Percentiles rank a stretch among this genome's conserved stretches.
phyloP scores from a whole-genome alignment of 164 flowering plant species.

The Umbilicus rupestris region DNA sequence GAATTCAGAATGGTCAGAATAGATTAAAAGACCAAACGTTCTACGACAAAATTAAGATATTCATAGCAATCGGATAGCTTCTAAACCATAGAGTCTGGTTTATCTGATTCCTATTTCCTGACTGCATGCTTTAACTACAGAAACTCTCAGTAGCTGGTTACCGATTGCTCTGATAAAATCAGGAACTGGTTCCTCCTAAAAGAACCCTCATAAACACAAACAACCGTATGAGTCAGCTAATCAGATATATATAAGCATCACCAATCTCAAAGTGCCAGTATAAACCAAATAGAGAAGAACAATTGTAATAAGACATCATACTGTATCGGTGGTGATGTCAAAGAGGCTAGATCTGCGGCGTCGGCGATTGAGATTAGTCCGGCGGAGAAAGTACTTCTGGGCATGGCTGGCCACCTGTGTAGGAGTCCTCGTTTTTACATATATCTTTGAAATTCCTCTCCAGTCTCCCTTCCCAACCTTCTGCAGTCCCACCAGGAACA shows the following conservation, averaged over 20 bases:
- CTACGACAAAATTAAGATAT: background rate
- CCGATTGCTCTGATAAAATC: too few relatives aligned
- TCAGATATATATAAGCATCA: too few relatives aligned
- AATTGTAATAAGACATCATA: conserved; percentile 7
- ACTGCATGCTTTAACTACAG: too few relatives aligned
- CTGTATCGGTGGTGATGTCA: conserved; percentile 72
- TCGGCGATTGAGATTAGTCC: conserved; percentile 46
- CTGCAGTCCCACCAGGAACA: conserved; percentile 54
- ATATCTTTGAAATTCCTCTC: conserved; percentile 69
- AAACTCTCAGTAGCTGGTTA: too few relatives aligned
- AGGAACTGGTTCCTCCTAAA: too few relatives aligned
- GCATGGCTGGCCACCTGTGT: conserved; percentile 83
- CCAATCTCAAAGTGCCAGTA: too few relatives aligned
- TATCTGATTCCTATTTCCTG: too few relatives aligned
- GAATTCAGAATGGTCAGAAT: background rate
- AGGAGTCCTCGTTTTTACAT: conserved; percentile 64
- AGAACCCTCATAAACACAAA: too few relatives aligned
- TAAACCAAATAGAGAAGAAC: too few relatives aligned
- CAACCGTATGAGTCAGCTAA: too few relatives aligned
- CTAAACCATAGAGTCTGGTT: too few relatives aligned
- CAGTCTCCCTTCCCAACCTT: conserved; percentile 78
- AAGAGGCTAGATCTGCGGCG: conserved; percentile 74
- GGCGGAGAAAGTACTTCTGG: conserved; percentile 65
- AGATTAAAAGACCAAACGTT: background rate
- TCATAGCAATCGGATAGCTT: too few relatives aligned